phyloP scores from a whole-genome alignment of 2,329 filamentous ascomycete species.

The Xylaria hypoxylon region DNA sequence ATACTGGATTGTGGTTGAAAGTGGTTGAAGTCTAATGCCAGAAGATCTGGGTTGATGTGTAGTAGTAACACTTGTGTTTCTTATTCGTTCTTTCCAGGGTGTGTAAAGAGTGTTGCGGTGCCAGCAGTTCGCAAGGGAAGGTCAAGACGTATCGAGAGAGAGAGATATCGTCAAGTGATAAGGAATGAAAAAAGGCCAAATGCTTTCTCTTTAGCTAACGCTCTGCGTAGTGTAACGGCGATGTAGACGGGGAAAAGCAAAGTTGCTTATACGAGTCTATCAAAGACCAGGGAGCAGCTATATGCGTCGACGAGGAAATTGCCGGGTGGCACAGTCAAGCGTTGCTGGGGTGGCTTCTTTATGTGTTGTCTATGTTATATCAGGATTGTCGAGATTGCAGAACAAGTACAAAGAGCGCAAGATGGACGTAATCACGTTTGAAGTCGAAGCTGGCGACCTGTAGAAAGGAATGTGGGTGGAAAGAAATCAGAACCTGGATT shows the following conservation, averaged over 20 bases:
- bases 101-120: slow-evolving; percentile 46
- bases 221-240: slow-evolving; percentile 43
- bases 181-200: slow-evolving; percentile 45
- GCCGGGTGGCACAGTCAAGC: slow-evolving; percentile 34
- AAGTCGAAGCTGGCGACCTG: slow-evolving; percentile 50
- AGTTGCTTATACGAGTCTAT: slow-evolving; percentile 44
- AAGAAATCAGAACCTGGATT: slow-evolving; percentile 39
- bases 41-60: slow-evolving; percentile 12
- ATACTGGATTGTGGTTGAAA: slow-evolving; percentile 25
- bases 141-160: slow-evolving; percentile 40
- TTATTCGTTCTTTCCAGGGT: slow-evolving; percentile 40
- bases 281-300: slow-evolving; percentile 48
- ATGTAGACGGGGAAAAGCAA: slow-evolving; percentile 33
- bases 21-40: slow-evolving; percentile 10
- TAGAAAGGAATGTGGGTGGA: slow-evolving; percentile 48
- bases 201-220: slow-evolving; percentile 41
- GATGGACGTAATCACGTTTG: slow-evolving; percentile 27
- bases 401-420: slow-evolving; percentile 36
- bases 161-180: slow-evolving; percentile 40
- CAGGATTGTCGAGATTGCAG: slow-evolving; percentile 41
- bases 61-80: slow-evolving; percentile 17
- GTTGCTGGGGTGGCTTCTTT: slow-evolving; percentile 30
- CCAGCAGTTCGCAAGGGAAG: slow-evolving; percentile 48
- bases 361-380: slow-evolving; percentile 31
- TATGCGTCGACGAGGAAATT: slow-evolving; percentile 43